phyloP scores from a whole-genome alignment of 306 rosid genomes.

The Prunus dulcis region DNA sequence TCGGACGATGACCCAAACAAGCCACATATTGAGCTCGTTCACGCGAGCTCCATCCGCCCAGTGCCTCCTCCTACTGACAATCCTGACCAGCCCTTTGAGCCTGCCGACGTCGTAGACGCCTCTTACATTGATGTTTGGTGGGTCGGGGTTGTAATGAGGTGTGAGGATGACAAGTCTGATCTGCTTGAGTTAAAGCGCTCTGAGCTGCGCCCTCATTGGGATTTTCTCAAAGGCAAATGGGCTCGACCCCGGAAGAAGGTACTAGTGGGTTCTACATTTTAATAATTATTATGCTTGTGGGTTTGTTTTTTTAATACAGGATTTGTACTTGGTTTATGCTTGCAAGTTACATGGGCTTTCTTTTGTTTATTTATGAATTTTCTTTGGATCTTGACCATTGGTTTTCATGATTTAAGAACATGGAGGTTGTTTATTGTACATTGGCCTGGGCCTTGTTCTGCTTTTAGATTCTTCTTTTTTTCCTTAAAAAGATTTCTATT shows the following conservation, averaged over 20 bases:
- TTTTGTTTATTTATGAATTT: not conserved
- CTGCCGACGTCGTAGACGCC: conserved; percentile 16
- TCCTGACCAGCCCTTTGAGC: not conserved
- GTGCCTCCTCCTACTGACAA: not conserved
- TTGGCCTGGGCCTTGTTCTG: not conserved
- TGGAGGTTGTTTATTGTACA: not conserved
- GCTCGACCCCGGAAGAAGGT: conserved; percentile 11
- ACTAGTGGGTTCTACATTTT: not conserved
- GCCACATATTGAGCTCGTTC: not conserved
- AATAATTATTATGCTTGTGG: not conserved
- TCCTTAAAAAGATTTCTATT: too few species aligned
- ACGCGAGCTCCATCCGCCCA: not conserved
- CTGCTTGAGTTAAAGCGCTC: not conserved
- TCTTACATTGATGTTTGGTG: conserved; percentile 9
- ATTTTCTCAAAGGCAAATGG: conserved; percentile 10
- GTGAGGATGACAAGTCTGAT: conserved; percentile 4
- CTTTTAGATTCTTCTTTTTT: not conserved
- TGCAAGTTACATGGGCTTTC: not conserved
- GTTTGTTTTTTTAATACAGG: not conserved
- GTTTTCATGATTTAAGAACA: not conserved
- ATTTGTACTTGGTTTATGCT: not conserved
- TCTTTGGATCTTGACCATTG: not conserved
- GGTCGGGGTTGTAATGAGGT: conserved; percentile 10
- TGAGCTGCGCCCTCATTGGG: conserved; percentile 16
- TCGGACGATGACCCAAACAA: not conserved